These are phyloP conservation scores for Metarhizium sp. DNA, from an alignment of 2,329 filamentous ascomycete species.

Conservation along the genomic window DNA sequence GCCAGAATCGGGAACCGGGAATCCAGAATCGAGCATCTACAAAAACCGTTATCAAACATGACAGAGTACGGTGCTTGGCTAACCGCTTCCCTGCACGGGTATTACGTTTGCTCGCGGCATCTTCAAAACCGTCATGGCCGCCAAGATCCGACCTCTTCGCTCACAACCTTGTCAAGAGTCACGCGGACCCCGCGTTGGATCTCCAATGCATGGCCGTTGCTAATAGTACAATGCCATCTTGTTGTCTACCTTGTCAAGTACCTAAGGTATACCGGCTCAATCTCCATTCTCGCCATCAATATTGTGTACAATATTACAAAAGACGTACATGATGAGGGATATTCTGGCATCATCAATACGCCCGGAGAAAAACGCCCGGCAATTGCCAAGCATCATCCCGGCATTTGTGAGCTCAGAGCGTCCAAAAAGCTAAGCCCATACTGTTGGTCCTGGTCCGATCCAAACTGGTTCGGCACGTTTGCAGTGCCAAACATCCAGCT, in stretches of 20 bases:
- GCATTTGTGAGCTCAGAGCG: slow-evolving; percentile 18
- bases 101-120: too few relatives aligned
- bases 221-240: too few relatives aligned
- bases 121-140: too few relatives aligned
- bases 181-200: too few relatives aligned
- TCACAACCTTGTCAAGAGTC: too few relatives aligned
- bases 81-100: too few relatives aligned
- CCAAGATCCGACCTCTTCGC: too few relatives aligned
- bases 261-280: not conserved
- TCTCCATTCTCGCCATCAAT: not conserved
- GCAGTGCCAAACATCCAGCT: slow-evolving; percentile 16
- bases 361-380: not conserved
- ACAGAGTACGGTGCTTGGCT: too few relatives aligned
- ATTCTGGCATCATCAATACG: not conserved
- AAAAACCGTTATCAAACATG: too few relatives aligned
- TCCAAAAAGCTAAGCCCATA: slow-evolving; percentile 16
- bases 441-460: slow-evolving; percentile 13
- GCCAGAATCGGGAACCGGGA: too few relatives aligned
- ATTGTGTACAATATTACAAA: not conserved
- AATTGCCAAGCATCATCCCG: slow-evolving; percentile 4
- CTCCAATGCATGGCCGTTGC: too few relatives aligned
- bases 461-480: slow-evolving; percentile 7
- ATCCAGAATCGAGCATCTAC: too few relatives aligned
- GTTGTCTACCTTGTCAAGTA: not conserved
- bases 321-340: not conserved